Evolutionary conservation across 306 rosid species (phyloP), one percentile per base, ranked within the genome.

Genomic region (Bauhinia variegata): DNA sequence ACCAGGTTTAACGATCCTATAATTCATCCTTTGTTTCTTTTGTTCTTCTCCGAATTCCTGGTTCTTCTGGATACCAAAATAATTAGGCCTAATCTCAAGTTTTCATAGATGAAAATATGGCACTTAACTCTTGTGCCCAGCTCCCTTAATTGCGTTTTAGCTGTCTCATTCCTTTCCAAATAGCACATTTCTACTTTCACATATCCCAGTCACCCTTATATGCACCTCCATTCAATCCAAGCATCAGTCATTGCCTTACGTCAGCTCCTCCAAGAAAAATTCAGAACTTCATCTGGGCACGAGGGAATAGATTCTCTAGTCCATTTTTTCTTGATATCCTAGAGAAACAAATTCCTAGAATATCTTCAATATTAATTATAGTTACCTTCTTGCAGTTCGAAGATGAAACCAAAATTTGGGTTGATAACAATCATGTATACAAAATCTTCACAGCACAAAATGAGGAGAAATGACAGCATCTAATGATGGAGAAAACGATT

Each of bases 191-290:
- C 41, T 0, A 46, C 54, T 63, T 30, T 46, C 55, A n/a, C 9
- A 6, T 2, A 46, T 49, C 58, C 12, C 33, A 47, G 32, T 32
- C 46, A 63, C 43, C 49, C 2, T 52, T 60, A 12, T 51, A 7
- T 8, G 5, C 56, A n/a, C 63, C 7, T 6, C 4, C 43, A 28
- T 34, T 15, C n/a, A 56, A 6, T 14, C 4, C 44, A 60, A 41
- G 51, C 37, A 41, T 23, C 15, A 61, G 5, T 15, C 37, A 56
- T 51, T 54, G 2, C 41, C 39, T 2, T 54, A 54, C 5, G 13
- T 13, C 17, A 54, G 11, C 13, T 54, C 17, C 41, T 54, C 87
- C 0, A 65, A 13, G 36, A 56, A n/a, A 31, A 36, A 36, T 36
- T 36, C 7, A 36, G 41, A n/a, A 30, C 38, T 54, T 15, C 42